Base-by-base conservation (phyloP, 257 asterid species). In the Scutellaria minor region DNA sequence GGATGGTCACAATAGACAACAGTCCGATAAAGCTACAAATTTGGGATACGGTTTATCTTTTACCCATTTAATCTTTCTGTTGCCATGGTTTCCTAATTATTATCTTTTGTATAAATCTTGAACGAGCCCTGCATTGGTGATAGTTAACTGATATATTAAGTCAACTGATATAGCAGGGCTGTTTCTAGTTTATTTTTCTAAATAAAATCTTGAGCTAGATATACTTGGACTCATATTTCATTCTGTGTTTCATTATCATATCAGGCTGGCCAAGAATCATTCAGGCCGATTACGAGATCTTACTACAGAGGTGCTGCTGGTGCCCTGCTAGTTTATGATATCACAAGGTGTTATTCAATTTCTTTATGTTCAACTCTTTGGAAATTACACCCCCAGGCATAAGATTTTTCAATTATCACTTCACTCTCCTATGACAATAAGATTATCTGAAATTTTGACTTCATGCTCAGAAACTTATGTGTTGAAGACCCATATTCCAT, bases 221-320 rank as follows among this genome's bases (percentile, higher is more conserved):
- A 12, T 66, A 37, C 24, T 44, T 60, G 52, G 60, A 57, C 40
- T 7, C 27, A 6, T 27, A 35, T 66, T 46, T 27, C n/a, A 35
- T 37, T 18, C 7, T 9, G 2, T 60, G 12, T 9, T 77, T 50
- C 5, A 12, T 58, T 14, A 18, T 58, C 58, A 31, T 82, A 6
- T 42, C 78, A 86, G 97, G 96, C 96, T 66, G 97, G 97, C 18
- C 96, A 90, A 83, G 96, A 90, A 79, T 86, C 92, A 37, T 90
- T 90, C 80, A 84, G 96, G 78, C 88, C 96, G 48, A 90, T 90
- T 20, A 90, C 96, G 1, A 84, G 96, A 85, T 90, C 95, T 46
- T 90, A 90, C 81, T 90, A 90, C 81, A 82, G 97, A 82, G 97
- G 95, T 62, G 95, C 95, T 50, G 97, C 93, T 20, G 97, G 95